Conservation (phyloP, 768 basidiomycete genomes). For the Steccherinum ochraceum region DNA sequence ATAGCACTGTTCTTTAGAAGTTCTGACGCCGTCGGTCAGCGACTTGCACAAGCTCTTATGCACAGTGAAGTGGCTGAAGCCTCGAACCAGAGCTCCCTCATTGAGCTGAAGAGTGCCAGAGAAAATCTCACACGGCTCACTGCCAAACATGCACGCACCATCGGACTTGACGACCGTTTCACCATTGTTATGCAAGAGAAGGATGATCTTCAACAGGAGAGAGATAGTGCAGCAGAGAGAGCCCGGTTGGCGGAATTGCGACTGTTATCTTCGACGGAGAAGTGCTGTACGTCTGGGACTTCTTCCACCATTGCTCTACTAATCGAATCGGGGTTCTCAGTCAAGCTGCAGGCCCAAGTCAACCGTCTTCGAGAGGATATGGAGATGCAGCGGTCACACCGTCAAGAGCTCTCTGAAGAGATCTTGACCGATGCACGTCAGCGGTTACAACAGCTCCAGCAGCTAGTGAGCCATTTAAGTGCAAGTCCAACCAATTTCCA, state of each 20-base stretch:
- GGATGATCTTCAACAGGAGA: conserved; percentile 82
- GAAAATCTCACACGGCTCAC: conserved; percentile 60
- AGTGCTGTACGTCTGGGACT: conserved; percentile 48
- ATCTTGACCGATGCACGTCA: conserved; percentile 60
- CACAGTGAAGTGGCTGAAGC: conserved; percentile 79
- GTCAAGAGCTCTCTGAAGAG: conserved; percentile 60
- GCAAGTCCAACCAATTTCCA: no score
- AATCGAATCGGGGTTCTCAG: conserved; percentile 29
- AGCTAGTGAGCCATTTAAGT: conserved; percentile 36
- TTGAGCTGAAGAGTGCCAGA: conserved; percentile 72
- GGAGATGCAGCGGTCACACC: conserved; percentile 52
- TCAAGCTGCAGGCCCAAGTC: conserved; percentile 65
- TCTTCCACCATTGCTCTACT: background rate
- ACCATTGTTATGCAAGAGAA: conserved; percentile 62
- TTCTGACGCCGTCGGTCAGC: conserved; percentile 34
- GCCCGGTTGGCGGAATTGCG: conserved; percentile 65
- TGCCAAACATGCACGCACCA: conserved; percentile 60
- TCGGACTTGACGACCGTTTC: conserved; percentile 65
- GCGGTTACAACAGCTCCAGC: conserved; percentile 54
- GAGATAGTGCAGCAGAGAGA: conserved; percentile 61
- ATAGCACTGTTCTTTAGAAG: conserved; percentile 3
- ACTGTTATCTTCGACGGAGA: conserved; percentile 57
- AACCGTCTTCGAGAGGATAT: conserved; percentile 56
- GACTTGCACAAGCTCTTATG: conserved; percentile 70
- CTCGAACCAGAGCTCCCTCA: conserved; percentile 65